These are phyloP conservation scores for Mantamonas sphyraenae DNA, from an alignment of 78 protist genomes.

Conservation along the genomic window DNA sequence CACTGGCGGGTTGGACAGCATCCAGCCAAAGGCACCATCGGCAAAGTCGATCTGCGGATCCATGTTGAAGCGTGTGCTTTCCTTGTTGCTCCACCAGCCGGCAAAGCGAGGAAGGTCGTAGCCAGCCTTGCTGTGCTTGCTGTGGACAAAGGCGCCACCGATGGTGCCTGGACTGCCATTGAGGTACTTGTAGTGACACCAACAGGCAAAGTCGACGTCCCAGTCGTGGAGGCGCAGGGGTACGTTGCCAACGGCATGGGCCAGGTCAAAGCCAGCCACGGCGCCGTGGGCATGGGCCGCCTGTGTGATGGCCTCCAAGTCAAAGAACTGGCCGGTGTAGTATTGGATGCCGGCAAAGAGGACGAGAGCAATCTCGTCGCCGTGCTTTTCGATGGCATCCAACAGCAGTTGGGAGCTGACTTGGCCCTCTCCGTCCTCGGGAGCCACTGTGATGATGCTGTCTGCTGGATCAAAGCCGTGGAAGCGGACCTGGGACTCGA, in stretches of 20 bases:
- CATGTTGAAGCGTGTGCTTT: conserved; percentile 65
- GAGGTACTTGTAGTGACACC: conserved; percentile 90
- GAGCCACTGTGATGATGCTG: conserved; percentile 32
- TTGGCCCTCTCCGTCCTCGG: conserved; percentile 42
- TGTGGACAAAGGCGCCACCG: conserved; percentile 75
- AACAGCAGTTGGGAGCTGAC: conserved; percentile 48
- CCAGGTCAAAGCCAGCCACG: conserved; percentile 82
- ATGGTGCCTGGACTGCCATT: conserved; percentile 87
- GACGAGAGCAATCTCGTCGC: conserved; percentile 53
- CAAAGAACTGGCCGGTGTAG: conserved; percentile 77
- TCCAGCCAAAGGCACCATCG: conserved; percentile 61
- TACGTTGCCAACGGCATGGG: conserved; percentile 90
- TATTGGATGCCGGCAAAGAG: conserved; percentile 55
- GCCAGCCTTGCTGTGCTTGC: conserved; percentile 11
- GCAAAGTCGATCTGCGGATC: conserved; percentile 35
- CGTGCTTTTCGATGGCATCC: conserved; percentile 30
- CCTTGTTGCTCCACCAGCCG: conserved; percentile 86
- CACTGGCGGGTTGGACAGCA: conserved; percentile 72
- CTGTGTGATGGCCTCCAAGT: conserved; percentile 59
- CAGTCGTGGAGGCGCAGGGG: conserved; percentile 79
- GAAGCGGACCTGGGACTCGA: conserved; percentile 47
- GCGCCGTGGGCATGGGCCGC: conserved; percentile 41
- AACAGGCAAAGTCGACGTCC: conserved; percentile 85
- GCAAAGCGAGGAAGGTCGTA: conserved; percentile 17
- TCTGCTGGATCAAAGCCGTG: conserved; percentile 59